These are phyloP conservation scores for Pseudogymnoascus sp. DNA, from an alignment of 2,329 filamentous ascomycete genomes.

Conservation along the genomic window DNA sequence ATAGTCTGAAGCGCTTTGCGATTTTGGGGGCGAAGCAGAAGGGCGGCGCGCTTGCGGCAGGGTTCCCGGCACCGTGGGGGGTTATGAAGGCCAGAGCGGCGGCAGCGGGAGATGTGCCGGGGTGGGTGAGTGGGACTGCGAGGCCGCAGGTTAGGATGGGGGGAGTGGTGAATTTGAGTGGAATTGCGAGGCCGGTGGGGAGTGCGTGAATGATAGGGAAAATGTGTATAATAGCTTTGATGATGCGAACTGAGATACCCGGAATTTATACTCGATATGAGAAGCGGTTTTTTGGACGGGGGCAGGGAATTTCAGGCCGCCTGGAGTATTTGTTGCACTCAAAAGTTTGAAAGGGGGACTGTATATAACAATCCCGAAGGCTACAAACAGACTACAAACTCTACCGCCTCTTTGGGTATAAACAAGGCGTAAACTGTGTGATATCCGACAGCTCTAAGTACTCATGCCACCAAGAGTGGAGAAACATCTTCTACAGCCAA, in stretches of 20 bases:
- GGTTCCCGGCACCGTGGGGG: slow-evolving; percentile 68
- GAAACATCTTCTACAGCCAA: background rate
- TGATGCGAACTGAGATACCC: background rate
- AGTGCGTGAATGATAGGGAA: background rate
- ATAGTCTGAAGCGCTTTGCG: slow-evolving; percentile 68
- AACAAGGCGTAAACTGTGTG: background rate
- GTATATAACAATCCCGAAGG: background rate
- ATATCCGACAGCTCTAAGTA: background rate
- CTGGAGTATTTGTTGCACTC: background rate
- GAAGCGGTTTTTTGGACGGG: background rate
- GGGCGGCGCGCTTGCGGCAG: slow-evolving; percentile 55
- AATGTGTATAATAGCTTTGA: background rate
- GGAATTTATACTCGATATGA: background rate
- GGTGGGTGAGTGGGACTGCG: slow-evolving; percentile 53
- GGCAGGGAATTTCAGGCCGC: background rate
- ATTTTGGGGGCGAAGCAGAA: slow-evolving; percentile 68
- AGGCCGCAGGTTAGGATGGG: slow-evolving; percentile 31
- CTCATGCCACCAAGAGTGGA: background rate
- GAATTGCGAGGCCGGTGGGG: slow-evolving; percentile 43
- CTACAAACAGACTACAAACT: background rate
- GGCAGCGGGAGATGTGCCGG: slow-evolving; percentile 54
- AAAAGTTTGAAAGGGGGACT: background rate
- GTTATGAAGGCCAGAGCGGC: slow-evolving; percentile 55
- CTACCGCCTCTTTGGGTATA: background rate
- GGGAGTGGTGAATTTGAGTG: slow-evolving; percentile 49